A percentile compares a stretch with the other conserved stretches of the same genome.
Evolutionary conservation across 2,329 filamentous ascomycete species (phyloP).

Genomic region (Colletotrichum tofieldiae): DNA sequence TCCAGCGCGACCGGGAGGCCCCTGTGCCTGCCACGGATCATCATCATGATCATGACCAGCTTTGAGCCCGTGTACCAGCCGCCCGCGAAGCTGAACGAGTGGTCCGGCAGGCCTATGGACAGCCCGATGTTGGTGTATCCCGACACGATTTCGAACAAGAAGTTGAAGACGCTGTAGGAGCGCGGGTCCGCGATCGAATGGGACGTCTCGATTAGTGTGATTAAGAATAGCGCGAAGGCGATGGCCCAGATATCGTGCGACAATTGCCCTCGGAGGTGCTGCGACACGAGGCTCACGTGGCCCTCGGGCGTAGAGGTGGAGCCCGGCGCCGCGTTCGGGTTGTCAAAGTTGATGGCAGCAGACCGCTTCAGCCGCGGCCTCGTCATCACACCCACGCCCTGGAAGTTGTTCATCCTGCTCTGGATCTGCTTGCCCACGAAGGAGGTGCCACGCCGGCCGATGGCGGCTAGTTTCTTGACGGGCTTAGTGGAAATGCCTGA

Average conservation of each 20-base stretch:
- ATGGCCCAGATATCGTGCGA: conserved; percentile 81
- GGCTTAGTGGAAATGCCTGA: conserved; percentile 62
- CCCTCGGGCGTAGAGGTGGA: conserved; percentile 50
- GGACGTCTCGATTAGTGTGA: conserved; percentile 72
- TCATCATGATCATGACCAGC: conserved; percentile 70
- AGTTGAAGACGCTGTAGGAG: conserved; percentile 72
- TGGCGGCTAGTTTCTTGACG: conserved; percentile 46
- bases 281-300: conserved; percentile 64
- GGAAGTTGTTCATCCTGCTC: conserved; percentile 57
- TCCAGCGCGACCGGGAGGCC: conserved; percentile 71
- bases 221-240: conserved; percentile 71
- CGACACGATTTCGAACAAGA: conserved; percentile 71
- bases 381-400: conserved; percentile 59
- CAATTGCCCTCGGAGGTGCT: conserved; percentile 74
- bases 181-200: conserved; percentile 67
- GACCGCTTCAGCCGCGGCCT: conserved; percentile 43
- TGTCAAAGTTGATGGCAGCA: conserved; percentile 29
- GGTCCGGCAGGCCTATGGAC: conserved; percentile 68
- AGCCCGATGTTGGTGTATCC: conserved; percentile 75
- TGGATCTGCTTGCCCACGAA: conserved; percentile 71
- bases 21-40: conserved; percentile 70
- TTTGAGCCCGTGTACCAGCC: conserved; percentile 70
- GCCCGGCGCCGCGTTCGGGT: conserved; percentile 7
- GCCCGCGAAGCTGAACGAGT: conserved; percentile 70
- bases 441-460: conserved; percentile 53